Base-by-base conservation (phyloP, 2,329 filamentous ascomycete species). In the Apiospora saccharicola region DNA sequence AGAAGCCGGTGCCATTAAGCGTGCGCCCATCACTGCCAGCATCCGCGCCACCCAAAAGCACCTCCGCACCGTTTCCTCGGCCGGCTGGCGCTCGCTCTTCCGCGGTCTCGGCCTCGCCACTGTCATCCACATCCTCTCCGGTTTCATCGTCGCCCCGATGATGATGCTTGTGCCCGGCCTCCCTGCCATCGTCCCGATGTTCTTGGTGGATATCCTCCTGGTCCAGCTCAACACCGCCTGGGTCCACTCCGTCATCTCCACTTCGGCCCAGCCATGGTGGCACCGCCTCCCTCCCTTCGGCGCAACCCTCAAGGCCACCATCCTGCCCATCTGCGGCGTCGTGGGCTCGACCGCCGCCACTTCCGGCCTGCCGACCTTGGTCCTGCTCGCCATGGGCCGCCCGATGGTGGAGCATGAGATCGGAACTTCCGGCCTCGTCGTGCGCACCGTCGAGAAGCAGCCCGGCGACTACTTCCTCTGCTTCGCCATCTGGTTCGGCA, bases 211-310 rank as follows among this genome's bases (percentile, higher is more conserved):
- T 68, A 72, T 92, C 57, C 85, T 90, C 43, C 86, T 89, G 70
- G 89, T 92, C 51, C 92, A 92, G 78, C 82, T 96, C 72, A 88
- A 90, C 80, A 89, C 95, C 76, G 88, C 90, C 70, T 98, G 95
- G 94, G 93, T 95, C 4, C 94, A 98, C 81, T 91, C 93, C 78
- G 90, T 97, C 80, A 95, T 98, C 79, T 91, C 94, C 1, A 90
- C 91, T 6, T 91, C 89, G 72, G 79, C 85, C 67, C 88, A 89
- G 80, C 84, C 84, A 76, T 94, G 92, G 86, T 93, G 88, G 83
- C 85, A 87, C 78, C 92, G 94, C 72, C 87, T 97, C 70, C 91
- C 93, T 19, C 83, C 90, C 67, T 89, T 91, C 80, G 86, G 86
- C 76, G 86, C 86, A 79, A 86, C 90, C 70, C 92, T 92, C 84